phyloP scores from a whole-genome alignment of 176 grass and related monocot genomes.

The Oryza rufipogon region DNA sequence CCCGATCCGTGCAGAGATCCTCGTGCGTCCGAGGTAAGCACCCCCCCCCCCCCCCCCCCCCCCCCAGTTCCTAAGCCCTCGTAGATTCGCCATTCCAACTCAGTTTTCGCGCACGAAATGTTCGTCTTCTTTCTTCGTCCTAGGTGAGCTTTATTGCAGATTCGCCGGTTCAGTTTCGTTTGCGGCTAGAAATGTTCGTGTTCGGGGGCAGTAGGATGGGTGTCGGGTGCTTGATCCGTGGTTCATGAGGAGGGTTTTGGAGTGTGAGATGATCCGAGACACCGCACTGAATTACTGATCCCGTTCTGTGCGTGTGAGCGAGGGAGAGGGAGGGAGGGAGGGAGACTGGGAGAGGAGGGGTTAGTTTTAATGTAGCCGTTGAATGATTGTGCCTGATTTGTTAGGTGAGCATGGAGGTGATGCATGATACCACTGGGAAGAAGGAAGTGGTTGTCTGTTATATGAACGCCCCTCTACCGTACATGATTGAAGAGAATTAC shows the following conservation, averaged over 20 bases:
- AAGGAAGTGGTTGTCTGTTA: constrained; percentile 44
- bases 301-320: neutral
- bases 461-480: constrained; percentile 49
- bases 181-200: neutral
- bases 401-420: constrained; percentile 47
- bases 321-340: too few relatives aligned
- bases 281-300: neutral
- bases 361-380: neutral
- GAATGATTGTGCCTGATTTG: neutral
- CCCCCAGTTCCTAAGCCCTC: neutral
- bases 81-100: too few relatives aligned
- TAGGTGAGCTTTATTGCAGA: neutral
- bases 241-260: neutral
- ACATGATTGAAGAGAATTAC: constrained; percentile 69
- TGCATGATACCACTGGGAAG: constrained; percentile 40
- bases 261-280: constrained; percentile 20
- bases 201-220: neutral
- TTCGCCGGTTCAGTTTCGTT: neutral
- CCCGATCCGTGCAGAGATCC: neutral
- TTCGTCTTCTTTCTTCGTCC: neutral
- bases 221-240: neutral
- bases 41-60: neutral
- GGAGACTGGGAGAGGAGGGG: neutral
- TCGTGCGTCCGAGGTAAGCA: neutral
- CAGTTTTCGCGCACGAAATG: too few relatives aligned